Percentiles rank a stretch among this genome's conserved stretches.
Evolutionary conservation across 805 yeast genomes (phyloP).

Genomic region (Candida mattraensis): DNA sequence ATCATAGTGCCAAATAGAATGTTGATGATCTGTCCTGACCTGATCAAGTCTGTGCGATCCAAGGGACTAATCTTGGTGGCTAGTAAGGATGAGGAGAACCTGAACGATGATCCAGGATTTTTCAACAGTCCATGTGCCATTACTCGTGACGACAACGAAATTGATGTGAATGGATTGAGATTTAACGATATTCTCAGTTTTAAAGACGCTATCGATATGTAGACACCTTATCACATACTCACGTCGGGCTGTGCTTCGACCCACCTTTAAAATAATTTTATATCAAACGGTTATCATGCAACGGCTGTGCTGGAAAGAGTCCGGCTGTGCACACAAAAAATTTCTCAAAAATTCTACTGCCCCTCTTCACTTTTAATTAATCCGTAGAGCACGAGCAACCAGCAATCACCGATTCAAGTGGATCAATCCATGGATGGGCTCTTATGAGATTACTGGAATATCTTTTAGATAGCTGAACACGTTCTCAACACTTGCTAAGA

Average conservation of each 20-base stretch:
- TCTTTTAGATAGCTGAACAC: too few relatives aligned
- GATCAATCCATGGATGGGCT: too few relatives aligned
- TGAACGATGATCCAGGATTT: conserved; percentile 6
- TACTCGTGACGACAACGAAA: conserved; percentile 35
- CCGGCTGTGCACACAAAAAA: conserved; percentile 11
- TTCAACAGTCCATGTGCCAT: conserved; percentile 5
- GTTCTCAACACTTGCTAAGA: too few relatives aligned
- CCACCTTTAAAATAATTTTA: too few relatives aligned
- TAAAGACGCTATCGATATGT: conserved; percentile 52
- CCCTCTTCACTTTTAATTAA: background rate
- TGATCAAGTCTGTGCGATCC: conserved; percentile 72
- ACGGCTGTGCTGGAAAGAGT: too few relatives aligned
- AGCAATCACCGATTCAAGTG: too few relatives aligned
- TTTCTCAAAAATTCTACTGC: conserved; percentile 1
- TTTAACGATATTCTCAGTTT: conserved; percentile 64
- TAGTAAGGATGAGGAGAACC: conserved; percentile 22
- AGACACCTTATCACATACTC: conserved; percentile 6
- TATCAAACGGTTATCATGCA: too few relatives aligned
- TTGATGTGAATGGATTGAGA: conserved; percentile 61
- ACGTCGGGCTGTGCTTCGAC: too few relatives aligned
- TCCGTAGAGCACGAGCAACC: too few relatives aligned
- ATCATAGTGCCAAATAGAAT: conserved; percentile 72
- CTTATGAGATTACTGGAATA: too few relatives aligned
- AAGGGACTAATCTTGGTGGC: conserved; percentile 83
- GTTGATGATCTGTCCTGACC: conserved; percentile 68